These are phyloP conservation scores for Periconia sp. DNA, from an alignment of 2,329 filamentous ascomycete genomes.

Conservation along the genomic window DNA sequence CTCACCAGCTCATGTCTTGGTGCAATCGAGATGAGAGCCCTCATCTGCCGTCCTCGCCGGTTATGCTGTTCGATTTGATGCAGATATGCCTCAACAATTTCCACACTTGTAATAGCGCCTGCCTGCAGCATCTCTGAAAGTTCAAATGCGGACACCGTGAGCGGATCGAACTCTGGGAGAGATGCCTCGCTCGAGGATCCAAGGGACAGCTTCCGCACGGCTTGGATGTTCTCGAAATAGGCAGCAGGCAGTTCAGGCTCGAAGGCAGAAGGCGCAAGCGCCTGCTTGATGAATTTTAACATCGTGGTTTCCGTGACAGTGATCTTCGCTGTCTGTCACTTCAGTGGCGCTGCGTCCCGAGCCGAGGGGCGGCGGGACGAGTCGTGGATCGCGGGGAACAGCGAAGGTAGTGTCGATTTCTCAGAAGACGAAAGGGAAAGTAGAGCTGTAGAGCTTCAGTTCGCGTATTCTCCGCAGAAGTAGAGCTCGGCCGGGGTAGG, in stretches of 20 bases:
- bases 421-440: not conserved
- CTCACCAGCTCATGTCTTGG: conserved; percentile 44
- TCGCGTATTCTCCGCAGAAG: not conserved
- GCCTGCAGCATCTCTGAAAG: conserved; percentile 39
- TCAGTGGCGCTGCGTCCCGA: conserved; percentile 1
- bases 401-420: not conserved
- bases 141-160: conserved; percentile 37
- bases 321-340: not conserved
- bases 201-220: conserved; percentile 32
- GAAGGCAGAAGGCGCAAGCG: conserved; percentile 31
- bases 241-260: conserved; percentile 25
- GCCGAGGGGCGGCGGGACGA: not conserved
- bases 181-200: conserved; percentile 32
- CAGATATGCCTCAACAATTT: conserved; percentile 43
- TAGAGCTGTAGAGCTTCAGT: not conserved
- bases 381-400: not conserved
- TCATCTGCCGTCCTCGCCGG: conserved; percentile 39
- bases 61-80: conserved; percentile 44
- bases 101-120: conserved; percentile 38
- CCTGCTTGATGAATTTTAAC: conserved; percentile 35
- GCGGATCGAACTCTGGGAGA: conserved; percentile 40
- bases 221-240: conserved; percentile 23
- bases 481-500: not conserved
- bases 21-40: conserved; percentile 47
- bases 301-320: conserved; percentile 16